Conservation (phyloP, 345 rosid species). For the Gossypium mustelinum region DNA sequence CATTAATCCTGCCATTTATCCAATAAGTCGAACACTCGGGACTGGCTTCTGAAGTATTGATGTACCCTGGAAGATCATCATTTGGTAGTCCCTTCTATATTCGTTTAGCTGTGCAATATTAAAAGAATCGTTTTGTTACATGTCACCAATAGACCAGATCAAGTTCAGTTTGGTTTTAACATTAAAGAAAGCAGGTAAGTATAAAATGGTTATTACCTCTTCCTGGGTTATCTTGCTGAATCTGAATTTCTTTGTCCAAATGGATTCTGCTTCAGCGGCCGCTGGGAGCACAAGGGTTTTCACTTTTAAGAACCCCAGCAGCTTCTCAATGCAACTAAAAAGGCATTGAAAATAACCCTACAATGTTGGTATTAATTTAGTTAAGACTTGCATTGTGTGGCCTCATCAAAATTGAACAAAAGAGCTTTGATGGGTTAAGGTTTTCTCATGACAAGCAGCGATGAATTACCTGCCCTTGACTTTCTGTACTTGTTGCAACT, state of each 20-base stretch:
- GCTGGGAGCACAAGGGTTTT: slow-evolving; percentile 79
- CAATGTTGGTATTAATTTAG: slow-evolving; percentile 9
- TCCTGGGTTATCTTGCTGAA: slow-evolving; percentile 53
- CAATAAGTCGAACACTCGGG: slow-evolving; percentile 32
- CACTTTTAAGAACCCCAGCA: slow-evolving; percentile 60
- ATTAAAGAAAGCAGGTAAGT: not conserved
- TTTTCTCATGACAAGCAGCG: not conserved
- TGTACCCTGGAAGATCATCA: slow-evolving; percentile 84
- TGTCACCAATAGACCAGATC: not conserved
- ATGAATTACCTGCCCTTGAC: slow-evolving; percentile 61
- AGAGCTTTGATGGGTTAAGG: not conserved
- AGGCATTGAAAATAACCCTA: slow-evolving; percentile 89
- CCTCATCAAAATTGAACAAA: not conserved
- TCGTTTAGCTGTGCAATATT: slow-evolving; percentile 30
- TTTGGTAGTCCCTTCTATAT: slow-evolving; percentile 50
- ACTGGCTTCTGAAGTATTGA: slow-evolving; percentile 69
- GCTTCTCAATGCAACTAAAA: slow-evolving; percentile 66
- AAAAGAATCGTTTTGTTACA: not conserved
- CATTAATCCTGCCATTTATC: slow-evolving; percentile 20
- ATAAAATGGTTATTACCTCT: slow-evolving; percentile 41
- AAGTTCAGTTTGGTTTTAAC: not conserved
- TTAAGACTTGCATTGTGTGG: not conserved
- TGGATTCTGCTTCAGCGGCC: slow-evolving; percentile 83
- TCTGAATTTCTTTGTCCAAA: slow-evolving; percentile 84
- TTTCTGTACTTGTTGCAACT: slow-evolving; percentile 69